Evolutionary conservation across 2,329 filamentous ascomycete genomes (phyloP), one percentile per base, ranked within the genome.

Genomic region (Thermoascus crustaceus): DNA sequence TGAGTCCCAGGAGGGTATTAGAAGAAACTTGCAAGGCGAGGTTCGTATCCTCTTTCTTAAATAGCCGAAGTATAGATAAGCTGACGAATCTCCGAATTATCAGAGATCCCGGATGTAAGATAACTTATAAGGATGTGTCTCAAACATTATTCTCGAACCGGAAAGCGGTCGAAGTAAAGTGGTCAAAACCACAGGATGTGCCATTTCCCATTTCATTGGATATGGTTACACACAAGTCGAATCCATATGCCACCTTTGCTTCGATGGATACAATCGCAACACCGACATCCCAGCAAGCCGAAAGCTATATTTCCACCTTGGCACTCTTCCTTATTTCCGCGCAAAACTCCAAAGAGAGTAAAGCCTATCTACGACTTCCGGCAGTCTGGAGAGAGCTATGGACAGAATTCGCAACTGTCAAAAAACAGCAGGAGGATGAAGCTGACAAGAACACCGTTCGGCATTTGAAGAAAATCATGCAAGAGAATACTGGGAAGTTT

Each of bases 1-100:
- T 94, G 19, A 83, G 68, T 47, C 88, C 89, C 10, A 75, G 78
- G 42, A 74, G 82, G 45, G 72, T 85, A 18, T 64, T 96, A 8
- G 87, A 95, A 57, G 88, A 95, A 57, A 76, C 85, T n/a, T 93
- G 88, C 56, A 80, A 82, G 48, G 76, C 86, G 43, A 81, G 81
- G 81, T 82, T 52, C 16, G 26, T 45, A 40, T 41, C 23, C 35
- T 32, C 22, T 35, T 16, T 19, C 14, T 14, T 11, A 8, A 14
- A 4, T 9, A 13, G 8, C 8, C 14, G 5, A 11, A 14, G 18
- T 8, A 18, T 30, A 16, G n/a, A 5, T 4, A 10, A 5, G 7
- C 24, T 19, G 25, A 23, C 34, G 29, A 26, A 24, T 11, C 14
- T 10, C 42, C 36, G 35, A 35, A 48, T 38, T 16, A 30, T 4